These are phyloP conservation scores for Debaryomyces sp. DNA, from an alignment of 1,139 yeast species.

Conservation along the genomic window DNA sequence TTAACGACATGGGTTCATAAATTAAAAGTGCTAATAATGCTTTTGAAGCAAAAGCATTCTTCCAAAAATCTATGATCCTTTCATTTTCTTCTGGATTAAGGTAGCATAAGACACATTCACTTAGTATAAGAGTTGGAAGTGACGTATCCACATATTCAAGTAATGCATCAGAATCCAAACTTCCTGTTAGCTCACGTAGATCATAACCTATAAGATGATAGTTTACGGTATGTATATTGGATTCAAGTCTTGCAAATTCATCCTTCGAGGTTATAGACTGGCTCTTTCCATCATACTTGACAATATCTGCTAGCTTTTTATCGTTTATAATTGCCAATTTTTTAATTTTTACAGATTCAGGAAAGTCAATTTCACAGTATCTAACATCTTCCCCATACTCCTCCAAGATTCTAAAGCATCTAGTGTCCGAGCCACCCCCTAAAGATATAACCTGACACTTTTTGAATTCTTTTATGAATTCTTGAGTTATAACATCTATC, in stretches of 20 bases:
- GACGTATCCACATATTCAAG: conserved; percentile 28
- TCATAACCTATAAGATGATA: conserved; percentile 63
- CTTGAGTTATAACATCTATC: conserved; percentile 56
- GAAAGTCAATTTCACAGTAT: conserved; percentile 79
- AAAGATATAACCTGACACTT: conserved; percentile 70
- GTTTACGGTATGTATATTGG: conserved; percentile 42
- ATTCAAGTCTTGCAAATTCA: conserved; percentile 24
- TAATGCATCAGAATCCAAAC: neutral
- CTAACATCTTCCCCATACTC: conserved; percentile 25
- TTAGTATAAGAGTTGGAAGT: conserved; percentile 70
- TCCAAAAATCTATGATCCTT: conserved; percentile 49
- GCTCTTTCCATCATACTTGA: conserved; percentile 17
- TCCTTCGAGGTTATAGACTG: conserved; percentile 21
- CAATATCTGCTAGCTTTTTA: conserved; percentile 20
- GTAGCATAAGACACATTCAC: conserved; percentile 92
- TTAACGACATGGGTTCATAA: conserved; percentile 84
- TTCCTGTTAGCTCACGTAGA: conserved; percentile 37
- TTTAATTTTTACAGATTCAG: conserved; percentile 62
- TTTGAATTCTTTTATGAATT: conserved; percentile 43
- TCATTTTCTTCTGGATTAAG: conserved; percentile 61
- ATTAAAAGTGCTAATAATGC: conserved; percentile 48
- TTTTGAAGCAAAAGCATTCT: conserved; percentile 17
- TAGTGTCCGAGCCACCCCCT: conserved; percentile 97
- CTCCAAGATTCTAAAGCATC: conserved; percentile 58
- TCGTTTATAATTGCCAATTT: conserved; percentile 50